Evolutionary conservation across 179 eudicot genomes (phyloP), one percentile per base, ranked within the genome.

Genomic region (Vitellaria paradoxa): DNA sequence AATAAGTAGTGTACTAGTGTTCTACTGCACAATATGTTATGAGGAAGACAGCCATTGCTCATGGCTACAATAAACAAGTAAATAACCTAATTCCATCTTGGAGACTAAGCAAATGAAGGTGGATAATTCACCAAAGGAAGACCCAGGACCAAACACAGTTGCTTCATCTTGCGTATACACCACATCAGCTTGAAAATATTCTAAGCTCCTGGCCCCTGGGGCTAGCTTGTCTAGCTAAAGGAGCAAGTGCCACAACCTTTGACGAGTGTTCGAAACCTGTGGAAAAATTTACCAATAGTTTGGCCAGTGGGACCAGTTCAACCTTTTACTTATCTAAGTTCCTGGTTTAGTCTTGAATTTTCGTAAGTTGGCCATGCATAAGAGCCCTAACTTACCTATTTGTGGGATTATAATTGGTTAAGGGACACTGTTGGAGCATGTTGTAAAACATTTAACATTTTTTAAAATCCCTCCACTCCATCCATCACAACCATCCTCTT

Each of bases 51-150:
- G 17, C 53, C 20, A n/a, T n/a, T n/a, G n/a, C n/a, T n/a, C n/a
- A n/a, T n/a, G n/a, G 26, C n/a, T 21, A n/a, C 46, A 7, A 15
- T 52, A 11, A 24, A 21, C 46, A 45, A n/a, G 52, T 42, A 5
- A 67, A 67, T 40, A 40, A 42, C 24, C 70, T 52, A 42, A 13
- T 67, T 67, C 71, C 26, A 42, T 46, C 53, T 18, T 3, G 10
- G 49, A 66, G 50, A 66, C 50, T 52, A 67, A 45, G 53, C 47
- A 45, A 67, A 67, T 15, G 71, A 68, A 46, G 71, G 45, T 45
- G 71, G 18, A 68, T 45, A 68, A 46, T 20, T 68, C 53, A 4
- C n/a, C 53, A 40, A 20, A 3, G 71, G 71, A 46, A 68, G 55
- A 46, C 55, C 71, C 55, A 46, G 37, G 72, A 68, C 55, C 55